phyloP scores from a whole-genome alignment of 345 rosid species.

The Camelina laxa region DNA sequence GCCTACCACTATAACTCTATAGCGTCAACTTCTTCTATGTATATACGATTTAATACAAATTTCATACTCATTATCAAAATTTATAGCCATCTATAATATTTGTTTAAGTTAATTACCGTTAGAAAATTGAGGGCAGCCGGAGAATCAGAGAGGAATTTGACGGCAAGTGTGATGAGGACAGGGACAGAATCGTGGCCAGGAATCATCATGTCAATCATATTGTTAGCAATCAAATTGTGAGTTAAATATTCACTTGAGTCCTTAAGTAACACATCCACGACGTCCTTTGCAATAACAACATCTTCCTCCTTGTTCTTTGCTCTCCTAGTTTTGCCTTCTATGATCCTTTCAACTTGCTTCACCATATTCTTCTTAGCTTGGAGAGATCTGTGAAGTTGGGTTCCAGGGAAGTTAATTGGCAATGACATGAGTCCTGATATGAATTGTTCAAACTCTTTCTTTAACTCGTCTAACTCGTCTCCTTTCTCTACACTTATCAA shows the following conservation, averaged over 20 bases:
- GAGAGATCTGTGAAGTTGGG: slow-evolving; percentile 82
- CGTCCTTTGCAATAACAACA: slow-evolving; percentile 55
- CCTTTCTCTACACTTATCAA: slow-evolving; percentile 92
- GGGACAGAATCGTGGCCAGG: slow-evolving; percentile 99
- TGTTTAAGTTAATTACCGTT: slow-evolving; percentile 50
- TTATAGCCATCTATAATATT: not conserved
- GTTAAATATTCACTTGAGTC: slow-evolving; percentile 62
- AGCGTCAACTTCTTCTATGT: not conserved
- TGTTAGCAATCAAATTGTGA: slow-evolving; percentile 77
- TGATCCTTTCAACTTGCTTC: slow-evolving; percentile 60
- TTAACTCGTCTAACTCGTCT: slow-evolving; percentile 67
- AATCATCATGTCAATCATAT: slow-evolving; percentile 97
- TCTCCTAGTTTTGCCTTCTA: slow-evolving; percentile 46
- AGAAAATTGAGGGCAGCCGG: slow-evolving; percentile 75
- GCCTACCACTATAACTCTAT: slow-evolving; percentile 1
- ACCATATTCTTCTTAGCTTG: slow-evolving; percentile 97
- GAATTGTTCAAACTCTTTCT: slow-evolving; percentile 78
- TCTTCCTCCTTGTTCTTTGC: slow-evolving; percentile 46
- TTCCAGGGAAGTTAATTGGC: slow-evolving; percentile 89
- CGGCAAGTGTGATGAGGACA: slow-evolving; percentile 84
- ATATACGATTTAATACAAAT: not conserved
- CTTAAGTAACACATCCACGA: slow-evolving; percentile 72
- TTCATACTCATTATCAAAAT: slow-evolving; percentile 1
- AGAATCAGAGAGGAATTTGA: slow-evolving; percentile 81
- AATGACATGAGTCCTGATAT: slow-evolving; percentile 91